Evolutionary conservation across 139 green algal species (phyloP), one percentile per base, ranked within the genome.

Genomic region (Raphidocelis subcapitata): DNA sequence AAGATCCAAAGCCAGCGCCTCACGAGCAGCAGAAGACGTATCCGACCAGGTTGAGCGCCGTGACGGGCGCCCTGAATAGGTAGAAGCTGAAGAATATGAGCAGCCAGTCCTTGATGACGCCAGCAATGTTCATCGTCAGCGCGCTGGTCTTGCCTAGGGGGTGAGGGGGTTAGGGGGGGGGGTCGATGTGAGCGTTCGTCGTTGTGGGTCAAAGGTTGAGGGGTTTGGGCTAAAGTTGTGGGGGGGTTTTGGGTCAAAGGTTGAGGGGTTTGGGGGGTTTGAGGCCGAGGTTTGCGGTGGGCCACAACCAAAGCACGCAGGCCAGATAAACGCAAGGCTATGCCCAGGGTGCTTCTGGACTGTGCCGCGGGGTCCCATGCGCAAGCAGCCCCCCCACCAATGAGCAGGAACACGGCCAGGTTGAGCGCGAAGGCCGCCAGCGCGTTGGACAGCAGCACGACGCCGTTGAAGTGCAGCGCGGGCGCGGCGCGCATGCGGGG

Each of bases 31-130:
- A 92, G 78, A 89, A 88, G 5, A 78, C 67, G 67, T 89, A 91
- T 20, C 85, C 95, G 20, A 86, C 44, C 32, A 99, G 80, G 76
- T 96, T 99, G 46, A 96, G 56, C 4, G 62, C 62, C 1, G 95
- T 97, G 21, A 98, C 85, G 26, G 92, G 91, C 3, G 92, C 88
- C 2, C 89, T 76, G 80, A 98, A 99, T 21, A 98, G 20, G 54
- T 79, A 89, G 62, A 76, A 93, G 41, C 88, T 97, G 74, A 97
- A 91, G 82, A 89, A 94, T 67, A 99, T 98, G 35, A 98, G 90
- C 84, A 97, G 81, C 94, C 94, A 99, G 88, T 99, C 95, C 86
- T 99, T 99, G 75, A 99, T 92, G 24, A 99, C 92, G 2, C 95
- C 94, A 16, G 93, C 93, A 37, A 98, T 96, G 84, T 98, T 98